phyloP scores from a whole-genome alignment of 192 early-diverging fungal genomes.

The Coemansia sp. region DNA sequence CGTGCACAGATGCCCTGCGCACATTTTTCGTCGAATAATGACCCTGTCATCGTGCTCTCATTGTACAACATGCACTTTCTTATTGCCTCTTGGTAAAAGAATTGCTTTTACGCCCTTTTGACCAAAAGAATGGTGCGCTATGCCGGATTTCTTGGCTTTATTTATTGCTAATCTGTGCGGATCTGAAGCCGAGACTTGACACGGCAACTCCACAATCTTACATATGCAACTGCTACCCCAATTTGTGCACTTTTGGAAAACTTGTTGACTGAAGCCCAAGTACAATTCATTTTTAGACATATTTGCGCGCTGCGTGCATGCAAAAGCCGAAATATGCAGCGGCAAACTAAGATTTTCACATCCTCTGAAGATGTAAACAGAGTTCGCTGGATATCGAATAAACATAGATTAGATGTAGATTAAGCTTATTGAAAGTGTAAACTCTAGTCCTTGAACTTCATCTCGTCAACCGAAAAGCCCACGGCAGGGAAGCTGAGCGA shows the following conservation, averaged over 20 bases:
- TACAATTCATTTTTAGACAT: neutral
- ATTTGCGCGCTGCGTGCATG: neutral
- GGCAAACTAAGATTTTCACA: too few relatives aligned
- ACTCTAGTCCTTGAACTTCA: slow-evolving; percentile 57
- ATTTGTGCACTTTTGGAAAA: neutral
- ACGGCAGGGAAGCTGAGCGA: slow-evolving; percentile 83
- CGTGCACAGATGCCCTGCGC: neutral
- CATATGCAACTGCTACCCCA: neutral
- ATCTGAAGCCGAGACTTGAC: neutral
- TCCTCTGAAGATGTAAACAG: too few relatives aligned
- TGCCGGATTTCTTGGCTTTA: neutral
- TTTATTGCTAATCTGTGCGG: neutral
- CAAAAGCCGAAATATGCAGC: too few relatives aligned
- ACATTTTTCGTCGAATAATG: neutral
- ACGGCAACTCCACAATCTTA: neutral
- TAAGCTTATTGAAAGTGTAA: neutral
- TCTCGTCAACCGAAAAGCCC: slow-evolving; percentile 74
- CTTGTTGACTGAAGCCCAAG: neutral
- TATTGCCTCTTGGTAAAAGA: too few relatives aligned
- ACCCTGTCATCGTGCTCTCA: neutral
- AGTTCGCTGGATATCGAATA: neutral
- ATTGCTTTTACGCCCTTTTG: too few relatives aligned
- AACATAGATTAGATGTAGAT: neutral
- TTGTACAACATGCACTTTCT: neutral
- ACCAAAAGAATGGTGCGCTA: too few relatives aligned